phyloP scores from a whole-genome alignment of 75 land plant species.

The Sequoia sempervirens region DNA sequence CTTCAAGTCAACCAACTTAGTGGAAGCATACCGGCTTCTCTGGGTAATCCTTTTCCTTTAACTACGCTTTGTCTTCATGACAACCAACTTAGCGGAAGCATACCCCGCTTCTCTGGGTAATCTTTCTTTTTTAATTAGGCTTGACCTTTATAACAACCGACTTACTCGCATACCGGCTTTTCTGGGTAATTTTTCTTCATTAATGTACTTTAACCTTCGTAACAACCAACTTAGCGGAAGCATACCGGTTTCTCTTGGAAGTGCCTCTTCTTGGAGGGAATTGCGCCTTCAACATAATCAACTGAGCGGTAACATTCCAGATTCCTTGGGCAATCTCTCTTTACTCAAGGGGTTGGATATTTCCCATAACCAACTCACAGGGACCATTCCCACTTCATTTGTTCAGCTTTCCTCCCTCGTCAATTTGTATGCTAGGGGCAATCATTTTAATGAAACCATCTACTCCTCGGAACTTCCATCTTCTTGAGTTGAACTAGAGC shows the following conservation, averaged over 20 bases:
- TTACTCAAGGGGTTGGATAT: no score
- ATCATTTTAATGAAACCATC: background rate
- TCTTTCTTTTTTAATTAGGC: background rate
- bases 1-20: no score
- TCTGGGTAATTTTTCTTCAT: no score
- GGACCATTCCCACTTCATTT: background rate
- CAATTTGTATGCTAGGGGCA: fast-evolving
- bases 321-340: no score
- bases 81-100: slow-evolving; percentile 8
- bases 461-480: background rate
- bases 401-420: background rate
- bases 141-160: no score
- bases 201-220: no score
- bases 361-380: no score
- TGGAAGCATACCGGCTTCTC: background rate
- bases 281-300: no score
- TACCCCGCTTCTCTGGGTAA: slow-evolving; percentile 3
- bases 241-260: background rate
- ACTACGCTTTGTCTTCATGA: background rate
- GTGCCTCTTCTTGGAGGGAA: no score
- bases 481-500: no score
- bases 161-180: no score
- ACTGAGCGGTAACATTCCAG: background rate
- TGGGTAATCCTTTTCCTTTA: background rate
- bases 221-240: slow-evolving; percentile 4